Percentiles rank a stretch among this genome's conserved stretches.
Conservation (phyloP, 164 flowering plant species). For the Magnolia kwangsiensis region DNA sequence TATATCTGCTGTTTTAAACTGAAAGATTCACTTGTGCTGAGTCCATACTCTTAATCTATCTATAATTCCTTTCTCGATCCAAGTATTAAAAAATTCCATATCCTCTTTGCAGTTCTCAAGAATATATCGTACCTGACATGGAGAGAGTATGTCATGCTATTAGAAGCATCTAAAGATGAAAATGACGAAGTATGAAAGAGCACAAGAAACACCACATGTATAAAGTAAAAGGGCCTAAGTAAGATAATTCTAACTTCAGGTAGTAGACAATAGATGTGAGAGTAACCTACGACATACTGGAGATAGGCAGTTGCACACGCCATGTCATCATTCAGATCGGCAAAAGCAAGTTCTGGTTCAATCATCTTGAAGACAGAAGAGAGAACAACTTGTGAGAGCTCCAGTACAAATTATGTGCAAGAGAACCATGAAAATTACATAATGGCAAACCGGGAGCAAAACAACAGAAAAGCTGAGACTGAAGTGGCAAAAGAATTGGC, state of each 20-base stretch:
- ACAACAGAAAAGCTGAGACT: neutral
- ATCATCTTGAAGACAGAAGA: slow-evolving; percentile 62
- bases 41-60: slow-evolving; percentile 72
- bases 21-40: slow-evolving; percentile 4
- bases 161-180: neutral
- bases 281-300: slow-evolving; percentile 98
- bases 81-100: slow-evolving; percentile 93
- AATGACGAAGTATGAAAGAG: neutral
- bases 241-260: neutral
- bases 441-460: neutral
- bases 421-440: neutral
- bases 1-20: neutral
- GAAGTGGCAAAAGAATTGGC: neutral
- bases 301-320: slow-evolving; percentile 99
- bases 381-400: slow-evolving; percentile 8
- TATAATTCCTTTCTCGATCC: slow-evolving; percentile 96
- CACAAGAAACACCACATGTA: neutral
- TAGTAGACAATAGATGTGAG: slow-evolving; percentile 27
- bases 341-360: slow-evolving; percentile 99
- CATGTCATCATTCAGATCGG: slow-evolving; percentile 95
- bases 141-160: slow-evolving; percentile 13
- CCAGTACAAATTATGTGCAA: neutral
- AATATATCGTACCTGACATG: slow-evolving; percentile 63
- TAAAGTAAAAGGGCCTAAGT: neutral
- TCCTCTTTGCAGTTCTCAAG: slow-evolving; percentile 98